phyloP scores from a whole-genome alignment of 192 early-diverging fungal genomes.

The Backusella tarrabulga region DNA sequence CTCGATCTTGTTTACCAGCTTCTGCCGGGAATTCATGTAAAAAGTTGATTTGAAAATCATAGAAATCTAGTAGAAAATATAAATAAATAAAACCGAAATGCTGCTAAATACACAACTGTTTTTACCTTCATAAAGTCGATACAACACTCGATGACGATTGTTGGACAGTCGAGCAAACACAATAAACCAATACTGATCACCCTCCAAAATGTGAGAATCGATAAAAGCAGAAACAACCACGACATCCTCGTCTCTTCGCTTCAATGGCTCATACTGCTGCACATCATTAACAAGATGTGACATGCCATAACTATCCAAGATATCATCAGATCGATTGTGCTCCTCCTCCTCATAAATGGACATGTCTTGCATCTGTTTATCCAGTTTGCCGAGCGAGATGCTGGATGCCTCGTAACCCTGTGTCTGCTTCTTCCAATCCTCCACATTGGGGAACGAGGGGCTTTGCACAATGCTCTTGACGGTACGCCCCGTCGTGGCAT shows the following conservation, averaged over 20 bases:
- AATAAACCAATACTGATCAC: constrained; percentile 71
- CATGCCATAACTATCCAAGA: constrained; percentile 4
- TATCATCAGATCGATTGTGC: constrained; percentile 6
- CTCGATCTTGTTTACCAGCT: constrained; percentile 52
- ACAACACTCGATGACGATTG: constrained; percentile 59
- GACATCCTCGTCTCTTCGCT: constrained; percentile 13
- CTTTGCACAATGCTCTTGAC: constrained; percentile 66
- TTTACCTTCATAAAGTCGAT: constrained; percentile 64
- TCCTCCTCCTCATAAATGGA: neutral
- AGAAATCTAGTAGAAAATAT: constrained; percentile 52
- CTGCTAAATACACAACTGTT: neutral
- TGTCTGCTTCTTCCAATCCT: constrained; percentile 64
- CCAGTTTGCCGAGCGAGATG: constrained; percentile 25
- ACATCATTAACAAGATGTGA: constrained; percentile 10
- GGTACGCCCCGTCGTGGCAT: constrained; percentile 61
- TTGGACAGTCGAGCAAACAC: constrained; percentile 53
- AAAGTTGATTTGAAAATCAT: constrained; percentile 71
- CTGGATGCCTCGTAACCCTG: constrained; percentile 56
- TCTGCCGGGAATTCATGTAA: constrained; percentile 65
- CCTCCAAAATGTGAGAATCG: constrained; percentile 65
- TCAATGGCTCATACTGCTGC: neutral
- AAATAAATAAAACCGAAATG: neutral
- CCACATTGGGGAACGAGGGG: constrained; percentile 58
- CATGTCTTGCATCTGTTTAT: neutral
- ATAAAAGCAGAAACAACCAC: constrained; percentile 53